Evolutionary conservation across 139 green algal species (phyloP), one percentile per base, ranked within the genome.

Genomic region (Chlamydomonas schloesseri): DNA sequence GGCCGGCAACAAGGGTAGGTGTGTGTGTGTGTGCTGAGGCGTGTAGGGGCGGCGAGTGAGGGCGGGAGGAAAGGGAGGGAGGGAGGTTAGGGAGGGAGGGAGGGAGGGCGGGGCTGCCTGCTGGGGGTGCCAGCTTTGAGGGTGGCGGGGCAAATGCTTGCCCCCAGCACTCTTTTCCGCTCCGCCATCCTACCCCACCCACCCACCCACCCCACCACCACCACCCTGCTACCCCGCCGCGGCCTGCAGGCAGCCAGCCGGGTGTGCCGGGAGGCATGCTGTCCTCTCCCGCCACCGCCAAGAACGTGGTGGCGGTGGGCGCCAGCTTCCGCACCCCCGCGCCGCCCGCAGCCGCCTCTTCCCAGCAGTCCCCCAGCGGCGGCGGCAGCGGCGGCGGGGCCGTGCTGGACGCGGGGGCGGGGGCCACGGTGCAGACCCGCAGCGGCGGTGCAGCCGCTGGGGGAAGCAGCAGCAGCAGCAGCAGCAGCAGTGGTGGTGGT

Each of bases 291-390:
- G 94, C 96, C 47, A 96, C 93, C 1, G 75, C 93, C 42, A 98
- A 98, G 88, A 98, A 97, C 86, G 88, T 76, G 37, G 57, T 98
- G 9, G 84, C 92, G 10, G 93, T 97, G 31, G 96, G 96, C 4
- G 95, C 95, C 23, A 95, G 92, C 2, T 87, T 94, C 50, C 89
- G 87, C 0, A 36, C 36, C 50, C 73, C 73, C 11, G 73, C 23
- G 42, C 42, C 42, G 6, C 6, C 5, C 6, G 5, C 42, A 5
- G 42, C 42, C 42, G 8, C 42, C 42, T 50, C 42, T 8, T 13
- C 42, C 5, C 42, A 13, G 42, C 42, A 5, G 42, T 5, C 42
- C 42, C 42, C 42, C n/a, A n/a, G n/a, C n/a, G n/a, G n/a, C n/a
- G n/a, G n/a, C 29, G 34, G 68, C n/a, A 95, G 58, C 89, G 97